Evolutionary conservation across 352 stramenopile species (phyloP), one percentile per base, ranked within the genome.

Genomic region (Phytopythium boreale): DNA sequence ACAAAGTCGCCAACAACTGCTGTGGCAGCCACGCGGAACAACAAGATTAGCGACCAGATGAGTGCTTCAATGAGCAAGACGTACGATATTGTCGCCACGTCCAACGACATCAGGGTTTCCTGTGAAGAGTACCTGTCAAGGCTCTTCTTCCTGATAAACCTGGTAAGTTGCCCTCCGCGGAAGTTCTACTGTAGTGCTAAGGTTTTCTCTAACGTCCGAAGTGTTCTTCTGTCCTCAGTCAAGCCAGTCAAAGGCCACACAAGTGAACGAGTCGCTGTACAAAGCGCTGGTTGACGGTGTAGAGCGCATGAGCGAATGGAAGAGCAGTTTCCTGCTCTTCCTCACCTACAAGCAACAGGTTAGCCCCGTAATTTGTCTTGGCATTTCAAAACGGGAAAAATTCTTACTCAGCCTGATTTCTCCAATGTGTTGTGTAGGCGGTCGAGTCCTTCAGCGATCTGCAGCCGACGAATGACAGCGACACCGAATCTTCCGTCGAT

Each of bases 261-360:
- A 46, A 24, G 29, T 29, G 27, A 58, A 44, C 9, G 51, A 44
- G 15, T 15, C 53, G 10, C 20, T 59, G n/a, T 79, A 76, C 29
- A 31, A 49, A 8, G 22, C 75, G 8, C 49, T 82, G 7, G 22
- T 76, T 24, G 68, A 82, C 44, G 75, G 75, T 5, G 44, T 88
- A 9, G 37, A 44, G 24, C 19, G 77, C 7, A 46, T 94, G 39
- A 72, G 71, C 56, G 62, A 70, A 24, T 94, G 85, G 84, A 93
- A 88, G 36, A 82, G 72, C 49, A 75, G 66, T 10, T 67, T 94
- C 11, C 56, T 75, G 31, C 56, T 93, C 22, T 79, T 82, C 55
- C 39, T 81, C 49, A 69, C 82, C 10, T 78, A 70, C 66, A 93
- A 93, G 66, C 79, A 86, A 31, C 74, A 83, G 71, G 68, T 80